Evolutionary conservation across 345 rosid genomes (phyloP), one percentile per base, ranked within the genome.

Genomic region (Eucalyptus victrix): DNA sequence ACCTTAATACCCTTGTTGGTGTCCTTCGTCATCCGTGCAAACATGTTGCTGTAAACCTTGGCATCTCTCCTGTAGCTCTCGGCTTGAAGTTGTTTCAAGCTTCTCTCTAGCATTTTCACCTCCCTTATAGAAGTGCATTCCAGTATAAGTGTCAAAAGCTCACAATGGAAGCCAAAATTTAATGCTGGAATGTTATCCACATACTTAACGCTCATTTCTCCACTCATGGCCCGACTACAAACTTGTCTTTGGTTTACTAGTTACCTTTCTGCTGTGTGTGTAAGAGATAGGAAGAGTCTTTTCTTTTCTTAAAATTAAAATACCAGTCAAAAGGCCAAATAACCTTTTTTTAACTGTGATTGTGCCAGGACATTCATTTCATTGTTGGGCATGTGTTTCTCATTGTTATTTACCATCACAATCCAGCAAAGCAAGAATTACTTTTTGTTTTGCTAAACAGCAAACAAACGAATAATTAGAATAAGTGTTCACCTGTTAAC

Each of bases 41-140:
- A 94, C 96, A 95, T 94, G 88, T 92, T 95, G 17, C 89, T 50
- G 86, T 90, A 95, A 37, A 95, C 89, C 92, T 91, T 92, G 13
- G 95, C 94, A 89, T 94, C 95, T 92, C 93, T 95, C 91, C 88
- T 92, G 93, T 94, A 65, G 88, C 93, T 92, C 89, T 95, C 95
- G 5, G 88, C 90, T 91, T 94, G 91, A 91, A 90, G 94, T 90
- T 91, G 94, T 87, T 91, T 90, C 92, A 95, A 89, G 4, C 88
- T 91, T 89, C 90, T 92, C 89, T 93, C 91, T n/a, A 92, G 91
- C 67, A 88, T 91, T 90, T 89, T 94, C 89, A 94, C 91, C 91
- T 94, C 97, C 93, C 97, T 95, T 91, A 58, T 32, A 89, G 88
- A 81, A 81, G 49, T 62, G 30, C 85, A 40, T 76, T 76, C 85